These are phyloP conservation scores for Xerocomellus dryophilus DNA, from an alignment of 768 basidiomycete species.

Conservation along the genomic window DNA sequence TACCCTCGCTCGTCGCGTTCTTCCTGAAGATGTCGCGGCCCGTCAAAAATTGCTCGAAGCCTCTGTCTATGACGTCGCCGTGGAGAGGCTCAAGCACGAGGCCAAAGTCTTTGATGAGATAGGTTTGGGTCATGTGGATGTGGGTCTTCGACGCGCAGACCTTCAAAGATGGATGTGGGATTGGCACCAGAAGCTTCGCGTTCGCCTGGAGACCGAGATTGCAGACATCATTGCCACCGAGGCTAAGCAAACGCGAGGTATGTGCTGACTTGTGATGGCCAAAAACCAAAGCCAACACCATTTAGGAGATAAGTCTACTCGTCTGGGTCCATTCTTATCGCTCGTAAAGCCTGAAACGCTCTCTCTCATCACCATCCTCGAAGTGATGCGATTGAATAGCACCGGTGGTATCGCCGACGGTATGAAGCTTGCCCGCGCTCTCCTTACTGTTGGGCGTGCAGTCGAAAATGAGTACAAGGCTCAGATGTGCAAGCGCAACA, in stretches of 20 bases:
- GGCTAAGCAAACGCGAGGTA: conserved; percentile 22
- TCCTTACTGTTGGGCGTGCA: conserved; percentile 76
- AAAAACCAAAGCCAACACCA: background rate
- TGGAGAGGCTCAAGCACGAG: conserved; percentile 65
- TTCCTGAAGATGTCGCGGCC: conserved; percentile 62
- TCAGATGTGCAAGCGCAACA: conserved; percentile 65
- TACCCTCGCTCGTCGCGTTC: conserved; percentile 57
- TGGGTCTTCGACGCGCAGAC: conserved; percentile 43
- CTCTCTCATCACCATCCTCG: conserved; percentile 85
- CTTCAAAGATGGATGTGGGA: conserved; percentile 82
- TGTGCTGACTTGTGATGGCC: background rate
- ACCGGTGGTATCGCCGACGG: conserved; percentile 76
- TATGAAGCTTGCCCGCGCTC: conserved; percentile 84
- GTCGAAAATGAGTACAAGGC: conserved; percentile 92
- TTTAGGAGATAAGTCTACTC: conserved; percentile 16
- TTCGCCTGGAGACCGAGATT: conserved; percentile 51
- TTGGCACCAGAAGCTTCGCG: conserved; percentile 68
- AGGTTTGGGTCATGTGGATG: conserved; percentile 48
- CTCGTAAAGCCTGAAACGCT: conserved; percentile 76
- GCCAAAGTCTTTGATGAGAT: conserved; percentile 54
- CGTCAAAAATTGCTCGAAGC: conserved; percentile 84
- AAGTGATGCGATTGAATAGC: conserved; percentile 79
- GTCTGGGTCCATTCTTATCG: conserved; percentile 66
- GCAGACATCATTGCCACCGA: conserved; percentile 42
- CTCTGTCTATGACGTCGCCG: conserved; percentile 81